These are phyloP conservation scores for Podosphaera aphanis DNA, from an alignment of 2,329 filamentous ascomycete species.

Conservation along the genomic window DNA sequence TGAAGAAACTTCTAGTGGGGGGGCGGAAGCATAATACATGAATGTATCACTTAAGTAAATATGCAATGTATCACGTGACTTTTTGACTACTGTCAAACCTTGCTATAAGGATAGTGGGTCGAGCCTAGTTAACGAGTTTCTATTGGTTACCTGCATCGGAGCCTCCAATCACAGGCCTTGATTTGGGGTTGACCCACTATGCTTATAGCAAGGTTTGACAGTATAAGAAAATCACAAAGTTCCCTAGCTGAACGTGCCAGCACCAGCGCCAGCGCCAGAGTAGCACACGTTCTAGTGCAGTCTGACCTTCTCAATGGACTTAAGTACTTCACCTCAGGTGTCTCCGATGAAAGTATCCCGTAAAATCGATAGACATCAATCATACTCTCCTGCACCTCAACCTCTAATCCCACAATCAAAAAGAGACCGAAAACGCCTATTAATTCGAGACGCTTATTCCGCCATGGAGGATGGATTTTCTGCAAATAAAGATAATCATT, in stretches of 20 bases:
- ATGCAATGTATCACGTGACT: too few species aligned
- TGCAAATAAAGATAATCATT: constrained; percentile 60
- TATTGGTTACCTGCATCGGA: too few species aligned
- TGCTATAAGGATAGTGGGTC: too few species aligned
- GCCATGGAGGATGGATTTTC: constrained; percentile 44
- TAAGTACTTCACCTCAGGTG: constrained; percentile 15
- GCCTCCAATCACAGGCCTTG: too few species aligned
- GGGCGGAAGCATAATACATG: too few species aligned
- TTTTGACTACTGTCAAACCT: too few species aligned
- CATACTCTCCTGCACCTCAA: constrained; percentile 14
- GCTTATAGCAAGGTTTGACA: too few species aligned
- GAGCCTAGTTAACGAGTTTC: too few species aligned
- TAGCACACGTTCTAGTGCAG: neutral
- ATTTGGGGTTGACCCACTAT: too few species aligned
- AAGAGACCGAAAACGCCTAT: constrained; percentile 76
- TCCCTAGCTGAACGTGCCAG: neutral
- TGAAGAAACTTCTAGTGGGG: too few species aligned
- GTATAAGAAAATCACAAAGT: neutral
- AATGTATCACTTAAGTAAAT: too few species aligned
- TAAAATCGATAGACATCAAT: constrained; percentile 11
- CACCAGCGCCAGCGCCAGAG: neutral
- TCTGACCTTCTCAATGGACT: too few species aligned
- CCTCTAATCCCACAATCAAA: constrained; percentile 33
- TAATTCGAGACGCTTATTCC: constrained; percentile 58
- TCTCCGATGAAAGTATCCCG: constrained; percentile 10